Conservation (phyloP, 495 filamentous ascomycete species). For the Neurospora sp. region DNA sequence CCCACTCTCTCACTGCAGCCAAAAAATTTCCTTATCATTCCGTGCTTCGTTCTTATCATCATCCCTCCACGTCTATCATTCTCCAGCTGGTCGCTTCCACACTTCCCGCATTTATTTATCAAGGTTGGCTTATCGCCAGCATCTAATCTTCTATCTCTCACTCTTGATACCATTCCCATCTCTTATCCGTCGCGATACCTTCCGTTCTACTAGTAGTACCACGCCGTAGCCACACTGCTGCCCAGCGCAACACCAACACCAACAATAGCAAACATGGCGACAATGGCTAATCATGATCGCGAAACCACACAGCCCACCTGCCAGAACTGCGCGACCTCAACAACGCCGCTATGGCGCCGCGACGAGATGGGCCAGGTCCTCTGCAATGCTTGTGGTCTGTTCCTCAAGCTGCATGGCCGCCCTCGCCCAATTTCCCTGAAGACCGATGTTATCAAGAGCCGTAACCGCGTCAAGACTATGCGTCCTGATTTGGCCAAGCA, state of each 20-base stretch:
- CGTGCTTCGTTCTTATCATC: constrained; percentile 10
- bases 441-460: constrained; percentile 99
- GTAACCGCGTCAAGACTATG: constrained; percentile 91
- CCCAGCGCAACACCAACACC: not conserved
- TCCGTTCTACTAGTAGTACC: not conserved
- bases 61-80: not conserved
- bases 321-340: constrained; percentile 93
- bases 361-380: constrained; percentile 96
- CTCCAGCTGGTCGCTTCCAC: too few species aligned
- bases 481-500: constrained; percentile 64
- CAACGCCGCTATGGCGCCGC: constrained; percentile 91
- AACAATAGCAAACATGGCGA: constrained; percentile 22
- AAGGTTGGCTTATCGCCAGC: constrained; percentile 17
- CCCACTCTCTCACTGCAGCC: too few species aligned
- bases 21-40: constrained; percentile 29
- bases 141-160: constrained; percentile 19
- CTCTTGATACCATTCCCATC: constrained; percentile 4
- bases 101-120: constrained; percentile 14
- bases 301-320: constrained; percentile 82
- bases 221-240: not conserved
- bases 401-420: constrained; percentile 90
- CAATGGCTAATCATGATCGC: constrained; percentile 42
- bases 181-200: constrained; percentile 1
- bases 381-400: constrained; percentile 96
- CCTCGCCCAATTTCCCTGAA: constrained; percentile 92